phyloP scores from a whole-genome alignment of 768 basidiomycete genomes.

The Tremella yokohamensis region DNA sequence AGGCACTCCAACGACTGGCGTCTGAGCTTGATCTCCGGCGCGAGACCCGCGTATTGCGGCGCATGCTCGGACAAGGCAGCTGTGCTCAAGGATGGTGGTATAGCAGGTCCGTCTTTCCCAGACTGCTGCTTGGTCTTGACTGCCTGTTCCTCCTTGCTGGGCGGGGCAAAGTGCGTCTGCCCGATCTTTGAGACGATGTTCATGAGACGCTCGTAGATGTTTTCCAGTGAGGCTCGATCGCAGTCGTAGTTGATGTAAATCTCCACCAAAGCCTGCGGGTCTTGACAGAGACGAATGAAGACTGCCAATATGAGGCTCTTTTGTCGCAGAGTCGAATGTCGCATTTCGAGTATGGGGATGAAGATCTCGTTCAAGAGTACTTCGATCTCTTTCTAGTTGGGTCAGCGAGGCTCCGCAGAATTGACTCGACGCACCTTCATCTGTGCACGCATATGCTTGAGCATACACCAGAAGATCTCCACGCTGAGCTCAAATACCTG shows the following conservation, averaged over 20 bases:
- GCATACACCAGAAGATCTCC: slow-evolving; percentile 95
- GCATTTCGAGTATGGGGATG: slow-evolving; percentile 96
- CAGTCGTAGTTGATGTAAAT: slow-evolving; percentile 99
- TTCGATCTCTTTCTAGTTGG: slow-evolving; percentile 89
- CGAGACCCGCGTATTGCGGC: slow-evolving; percentile 56
- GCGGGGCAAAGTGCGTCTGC: slow-evolving; percentile 56
- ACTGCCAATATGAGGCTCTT: slow-evolving; percentile 80
- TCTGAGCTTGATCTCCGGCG: slow-evolving; percentile 77
- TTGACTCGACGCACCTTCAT: slow-evolving; percentile 66
- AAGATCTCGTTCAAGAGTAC: slow-evolving; percentile 98
- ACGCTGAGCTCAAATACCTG: slow-evolving; percentile 98
- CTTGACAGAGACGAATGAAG: slow-evolving; percentile 86
- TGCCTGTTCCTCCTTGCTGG: slow-evolving; percentile 43
- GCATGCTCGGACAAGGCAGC: slow-evolving; percentile 55
- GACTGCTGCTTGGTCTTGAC: slow-evolving; percentile 50
- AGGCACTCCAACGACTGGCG: slow-evolving; percentile 94
- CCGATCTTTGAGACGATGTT: slow-evolving; percentile 93
- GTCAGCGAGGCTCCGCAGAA: slow-evolving; percentile 7
- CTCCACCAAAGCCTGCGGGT: slow-evolving; percentile 95
- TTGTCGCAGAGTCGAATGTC: slow-evolving; percentile 89
- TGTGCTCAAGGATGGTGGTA: slow-evolving; percentile 66
- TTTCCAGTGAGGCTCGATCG: slow-evolving; percentile 87
- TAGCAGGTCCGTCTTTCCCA: slow-evolving; percentile 53
- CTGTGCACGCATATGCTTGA: slow-evolving; percentile 90
- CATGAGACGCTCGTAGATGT: slow-evolving; percentile 97